phyloP scores from a whole-genome alignment of 805 yeast genomes.

The Candida patagonica region DNA sequence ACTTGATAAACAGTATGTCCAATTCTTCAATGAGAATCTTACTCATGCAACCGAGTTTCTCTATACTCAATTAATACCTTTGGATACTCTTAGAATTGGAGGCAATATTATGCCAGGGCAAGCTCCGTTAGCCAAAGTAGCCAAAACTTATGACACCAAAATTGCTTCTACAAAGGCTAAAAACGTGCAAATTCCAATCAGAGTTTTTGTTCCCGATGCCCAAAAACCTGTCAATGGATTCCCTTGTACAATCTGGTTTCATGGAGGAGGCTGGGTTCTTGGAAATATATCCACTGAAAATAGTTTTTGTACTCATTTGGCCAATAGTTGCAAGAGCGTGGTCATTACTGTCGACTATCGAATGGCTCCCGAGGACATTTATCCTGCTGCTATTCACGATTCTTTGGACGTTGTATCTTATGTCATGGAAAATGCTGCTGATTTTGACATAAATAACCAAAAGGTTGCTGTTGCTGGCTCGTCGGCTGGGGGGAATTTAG shows the following conservation, averaged over 20 bases:
- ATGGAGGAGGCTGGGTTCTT: slow-evolving; percentile 38
- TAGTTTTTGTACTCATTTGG: slow-evolving; percentile 33
- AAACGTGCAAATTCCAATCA: slow-evolving; percentile 21
- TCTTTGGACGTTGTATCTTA: slow-evolving; percentile 27
- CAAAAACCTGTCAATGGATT: slow-evolving; percentile 28
- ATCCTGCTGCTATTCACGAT: slow-evolving; percentile 39
- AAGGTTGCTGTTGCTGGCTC: slow-evolving; percentile 37
- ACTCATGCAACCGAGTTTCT: slow-evolving; percentile 24
- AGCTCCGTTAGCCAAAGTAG: slow-evolving; percentile 19
- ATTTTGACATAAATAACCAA: slow-evolving; percentile 9
- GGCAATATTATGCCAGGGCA: slow-evolving; percentile 40
- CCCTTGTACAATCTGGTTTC: slow-evolving; percentile 33
- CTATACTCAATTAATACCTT: slow-evolving; percentile 32
- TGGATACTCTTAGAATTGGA: slow-evolving; percentile 24
- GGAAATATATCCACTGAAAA: slow-evolving; percentile 34
- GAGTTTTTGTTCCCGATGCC: slow-evolving; percentile 33
- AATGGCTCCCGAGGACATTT: slow-evolving; percentile 41
- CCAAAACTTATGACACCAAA: neutral
- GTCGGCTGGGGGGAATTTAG: slow-evolving; percentile 34
- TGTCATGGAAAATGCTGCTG: slow-evolving; percentile 7
- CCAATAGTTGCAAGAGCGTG: slow-evolving; percentile 28
- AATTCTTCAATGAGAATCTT: slow-evolving; percentile 29
- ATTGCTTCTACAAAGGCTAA: slow-evolving; percentile 16
- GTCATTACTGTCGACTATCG: slow-evolving; percentile 42
- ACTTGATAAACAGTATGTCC: slow-evolving; percentile 33